phyloP scores from a whole-genome alignment of 2,329 filamentous ascomycete genomes.

The Nectriaceae sp. region DNA sequence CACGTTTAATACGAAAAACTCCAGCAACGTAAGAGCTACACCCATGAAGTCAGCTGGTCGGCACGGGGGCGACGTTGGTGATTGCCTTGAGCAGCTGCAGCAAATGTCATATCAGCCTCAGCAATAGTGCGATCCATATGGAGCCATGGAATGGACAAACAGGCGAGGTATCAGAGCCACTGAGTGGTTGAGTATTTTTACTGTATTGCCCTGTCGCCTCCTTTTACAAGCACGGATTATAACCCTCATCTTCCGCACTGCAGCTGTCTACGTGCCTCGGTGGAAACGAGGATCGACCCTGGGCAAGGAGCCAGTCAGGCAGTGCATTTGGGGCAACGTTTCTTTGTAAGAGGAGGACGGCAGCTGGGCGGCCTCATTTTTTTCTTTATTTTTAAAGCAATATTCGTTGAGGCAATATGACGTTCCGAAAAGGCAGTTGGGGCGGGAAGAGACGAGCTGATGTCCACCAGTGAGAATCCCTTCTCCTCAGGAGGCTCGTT shows the following conservation, averaged over 20 bases:
- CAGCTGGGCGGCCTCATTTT: too few relatives aligned
- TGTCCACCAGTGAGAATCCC: constrained; percentile 11
- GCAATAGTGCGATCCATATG: constrained; percentile 16
- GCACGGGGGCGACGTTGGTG: constrained; percentile 23
- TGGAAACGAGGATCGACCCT: constrained; percentile 24
- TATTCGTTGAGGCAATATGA: constrained; percentile 11
- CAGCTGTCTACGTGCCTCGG: background rate
- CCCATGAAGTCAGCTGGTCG: too few relatives aligned
- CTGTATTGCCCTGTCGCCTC: constrained; percentile 16
- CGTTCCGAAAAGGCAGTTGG: constrained; percentile 18
- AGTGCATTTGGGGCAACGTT: constrained; percentile 4
- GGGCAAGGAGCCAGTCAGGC: constrained; percentile 1
- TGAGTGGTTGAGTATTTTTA: background rate
- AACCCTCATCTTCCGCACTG: constrained; percentile 12
- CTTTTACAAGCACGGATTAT: constrained; percentile 27
- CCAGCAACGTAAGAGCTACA: too few relatives aligned
- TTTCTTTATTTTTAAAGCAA: too few relatives aligned
- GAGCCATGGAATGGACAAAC: constrained; percentile 9
- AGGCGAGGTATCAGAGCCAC: constrained; percentile 9
- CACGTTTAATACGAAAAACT: too few relatives aligned
- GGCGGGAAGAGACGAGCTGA: constrained; percentile 16
- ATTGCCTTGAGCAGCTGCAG: constrained; percentile 17
- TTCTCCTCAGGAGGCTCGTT: constrained; percentile 7
- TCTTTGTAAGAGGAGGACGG: constrained; percentile 11
- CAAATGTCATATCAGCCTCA: constrained; percentile 13